A percentile compares a stretch with the other conserved stretches of the same genome.
Evolutionary conservation across 306 rosid species (phyloP).

Genomic region (Herpetospermum pedunculosum): DNA sequence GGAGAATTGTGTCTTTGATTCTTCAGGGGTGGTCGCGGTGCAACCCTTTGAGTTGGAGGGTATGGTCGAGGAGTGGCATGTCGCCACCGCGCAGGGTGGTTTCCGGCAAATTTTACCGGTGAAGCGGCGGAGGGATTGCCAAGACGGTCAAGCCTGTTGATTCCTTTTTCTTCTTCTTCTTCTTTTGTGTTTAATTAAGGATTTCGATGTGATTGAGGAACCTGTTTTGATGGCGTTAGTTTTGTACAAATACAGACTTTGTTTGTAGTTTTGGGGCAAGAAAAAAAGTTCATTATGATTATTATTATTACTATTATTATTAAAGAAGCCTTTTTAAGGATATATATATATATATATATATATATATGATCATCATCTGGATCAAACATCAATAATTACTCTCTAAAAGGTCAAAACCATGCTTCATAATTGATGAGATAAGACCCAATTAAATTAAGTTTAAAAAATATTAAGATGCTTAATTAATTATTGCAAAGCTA

Average conservation of each 20-base stretch:
- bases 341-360: too few relatives aligned
- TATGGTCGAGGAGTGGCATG: conserved; percentile 43
- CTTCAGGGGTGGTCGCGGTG: conserved; percentile 19
- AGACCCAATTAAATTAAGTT: not conserved
- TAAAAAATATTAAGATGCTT: not conserved
- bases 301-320: too few relatives aligned
- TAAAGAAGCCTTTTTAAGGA: too few relatives aligned
- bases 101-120: conserved; percentile 38
- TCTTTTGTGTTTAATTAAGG: not conserved
- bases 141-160: conserved; percentile 34
- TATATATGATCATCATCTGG: too few relatives aligned
- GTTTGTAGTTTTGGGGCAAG: not conserved
- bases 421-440: not conserved
- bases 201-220: conserved; percentile 2
- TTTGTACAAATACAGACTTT: conserved; percentile 13
- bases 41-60: conserved; percentile 39
- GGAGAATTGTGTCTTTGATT: conserved; percentile 33
- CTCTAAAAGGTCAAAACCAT: not conserved
- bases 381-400: too few relatives aligned
- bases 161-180: not conserved
- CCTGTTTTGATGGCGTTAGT: not conserved
- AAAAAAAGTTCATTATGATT: too few relatives aligned
- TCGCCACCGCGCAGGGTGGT: conserved; percentile 16
- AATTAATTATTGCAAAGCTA: too few relatives aligned
- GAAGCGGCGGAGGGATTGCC: conserved; percentile 40